These are phyloP conservation scores for Sporobolomyces phaffii DNA, from an alignment of 768 basidiomycete genomes.

Conservation along the genomic window DNA sequence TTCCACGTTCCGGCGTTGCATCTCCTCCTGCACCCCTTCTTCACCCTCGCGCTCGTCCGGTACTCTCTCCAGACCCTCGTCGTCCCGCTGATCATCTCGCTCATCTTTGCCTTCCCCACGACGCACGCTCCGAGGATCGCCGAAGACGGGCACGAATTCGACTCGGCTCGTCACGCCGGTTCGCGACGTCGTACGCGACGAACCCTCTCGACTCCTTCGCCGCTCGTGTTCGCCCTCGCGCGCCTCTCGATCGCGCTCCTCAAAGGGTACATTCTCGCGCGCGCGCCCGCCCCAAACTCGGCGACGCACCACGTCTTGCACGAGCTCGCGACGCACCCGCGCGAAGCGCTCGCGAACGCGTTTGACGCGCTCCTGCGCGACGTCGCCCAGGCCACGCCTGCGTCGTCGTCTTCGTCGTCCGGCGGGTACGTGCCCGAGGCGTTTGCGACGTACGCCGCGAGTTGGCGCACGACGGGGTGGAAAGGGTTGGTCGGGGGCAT, in stretches of 20 bases:
- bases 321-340: background rate
- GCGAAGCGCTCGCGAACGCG: background rate
- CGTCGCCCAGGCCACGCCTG: background rate
- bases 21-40: conserved; percentile 27
- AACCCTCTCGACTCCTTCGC: conserved; percentile 15
- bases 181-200: background rate
- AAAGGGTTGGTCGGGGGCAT: conserved; percentile 11
- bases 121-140: too few relatives aligned
- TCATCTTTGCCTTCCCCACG: conserved; percentile 31
- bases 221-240: conserved; percentile 25
- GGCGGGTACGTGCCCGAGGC: background rate
- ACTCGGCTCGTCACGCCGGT: too few relatives aligned
- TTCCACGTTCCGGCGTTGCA: conserved; percentile 21
- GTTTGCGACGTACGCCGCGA: background rate
- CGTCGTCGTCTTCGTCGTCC: too few relatives aligned
- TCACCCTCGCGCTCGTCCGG: conserved; percentile 14
- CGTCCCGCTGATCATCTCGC: conserved; percentile 19
- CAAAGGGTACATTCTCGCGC: conserved; percentile 22
- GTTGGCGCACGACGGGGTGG: background rate
- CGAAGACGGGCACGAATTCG: too few relatives aligned
- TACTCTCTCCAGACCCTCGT: conserved; percentile 14
- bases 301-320: background rate
- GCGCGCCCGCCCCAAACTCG: background rate
- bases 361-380: background rate
- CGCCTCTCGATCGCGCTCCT: conserved; percentile 28